phyloP scores from a whole-genome alignment of 768 basidiomycete species.

The Phlebiopsis gigantea region DNA sequence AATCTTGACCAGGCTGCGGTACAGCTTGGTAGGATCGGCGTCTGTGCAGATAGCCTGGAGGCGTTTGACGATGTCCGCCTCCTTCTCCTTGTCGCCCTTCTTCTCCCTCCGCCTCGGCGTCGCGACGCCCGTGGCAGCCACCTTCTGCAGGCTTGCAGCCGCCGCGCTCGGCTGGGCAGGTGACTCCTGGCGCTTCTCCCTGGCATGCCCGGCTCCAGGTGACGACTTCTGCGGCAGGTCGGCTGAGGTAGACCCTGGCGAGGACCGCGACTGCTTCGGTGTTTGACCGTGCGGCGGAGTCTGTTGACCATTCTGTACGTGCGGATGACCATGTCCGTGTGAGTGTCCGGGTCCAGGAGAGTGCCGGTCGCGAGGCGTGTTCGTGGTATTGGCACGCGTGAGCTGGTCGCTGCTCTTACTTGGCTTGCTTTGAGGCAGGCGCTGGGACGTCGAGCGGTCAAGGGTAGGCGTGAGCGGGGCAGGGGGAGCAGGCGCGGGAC shows the following conservation, averaged over 20 bases:
- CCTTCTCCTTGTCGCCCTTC: constrained; percentile 75
- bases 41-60: constrained; percentile 95
- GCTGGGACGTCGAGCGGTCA: constrained; percentile 86
- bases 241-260: constrained; percentile 48
- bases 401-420: constrained; percentile 35
- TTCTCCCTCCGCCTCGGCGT: constrained; percentile 82
- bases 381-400: constrained; percentile 67
- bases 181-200: constrained; percentile 21
- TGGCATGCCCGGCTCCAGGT: background rate
- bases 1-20: constrained; percentile 92
- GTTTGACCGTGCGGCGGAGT: constrained; percentile 8
- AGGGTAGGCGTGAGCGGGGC: constrained; percentile 59
- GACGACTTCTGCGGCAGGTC: constrained; percentile 33
- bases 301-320: constrained; percentile 3
- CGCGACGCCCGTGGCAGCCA: constrained; percentile 55
- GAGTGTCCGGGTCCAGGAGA: constrained; percentile 29
- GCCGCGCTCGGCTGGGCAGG: constrained; percentile 59
- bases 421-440: constrained; percentile 51
- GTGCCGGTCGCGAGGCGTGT: constrained; percentile 61
- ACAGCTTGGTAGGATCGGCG: constrained; percentile 92
- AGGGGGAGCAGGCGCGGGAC: constrained; percentile 74
- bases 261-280: constrained; percentile 17
- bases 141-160: constrained; percentile 60
- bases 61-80: constrained; percentile 87
- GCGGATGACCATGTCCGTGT: constrained; percentile 14